phyloP scores from a whole-genome alignment of 2,329 filamentous ascomycete species.

The Botryosphaeria agaves region DNA sequence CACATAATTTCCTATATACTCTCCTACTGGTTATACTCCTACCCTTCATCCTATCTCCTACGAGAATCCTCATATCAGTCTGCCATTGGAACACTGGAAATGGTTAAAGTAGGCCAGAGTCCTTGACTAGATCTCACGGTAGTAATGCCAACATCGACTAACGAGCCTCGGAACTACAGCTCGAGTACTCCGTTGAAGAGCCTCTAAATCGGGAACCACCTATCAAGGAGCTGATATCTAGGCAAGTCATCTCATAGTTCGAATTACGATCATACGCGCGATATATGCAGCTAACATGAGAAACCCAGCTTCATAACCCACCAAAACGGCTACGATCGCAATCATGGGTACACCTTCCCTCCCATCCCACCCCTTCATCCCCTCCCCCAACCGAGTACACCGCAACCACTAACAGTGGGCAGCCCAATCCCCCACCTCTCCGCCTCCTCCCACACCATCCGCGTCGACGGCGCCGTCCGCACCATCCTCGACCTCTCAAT shows the following conservation, averaged over 20 bases:
- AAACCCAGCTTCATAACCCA: conserved; percentile 36
- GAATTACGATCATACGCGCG: conserved; percentile 1
- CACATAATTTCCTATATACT: no score
- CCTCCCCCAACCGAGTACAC: background rate
- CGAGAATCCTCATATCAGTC: no score
- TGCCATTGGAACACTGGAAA: no score
- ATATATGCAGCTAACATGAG: background rate
- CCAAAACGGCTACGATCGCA: conserved; percentile 36
- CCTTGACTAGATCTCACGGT: no score
- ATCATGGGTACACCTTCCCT: conserved; percentile 26
- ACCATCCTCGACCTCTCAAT: conserved; percentile 27
- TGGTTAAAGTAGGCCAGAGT: no score
- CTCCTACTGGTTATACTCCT: no score
- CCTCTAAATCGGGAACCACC: conserved; percentile 32
- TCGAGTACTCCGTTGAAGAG: conserved; percentile 11
- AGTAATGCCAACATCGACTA: no score
- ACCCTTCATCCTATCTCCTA: no score
- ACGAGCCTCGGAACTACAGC: no score
- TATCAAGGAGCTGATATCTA: conserved; percentile 25
- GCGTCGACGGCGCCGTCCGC: conserved; percentile 31
- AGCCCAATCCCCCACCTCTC: conserved; percentile 10
- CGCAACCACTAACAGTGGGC: no score
- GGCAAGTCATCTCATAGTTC: conserved; percentile 9
- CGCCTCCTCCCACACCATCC: conserved; percentile 21
- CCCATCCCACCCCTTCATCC: background rate